Evolutionary conservation across 139 green algal genomes (phyloP), one percentile per base, ranked within the genome.

Genomic region (Chloropicon primus): DNA sequence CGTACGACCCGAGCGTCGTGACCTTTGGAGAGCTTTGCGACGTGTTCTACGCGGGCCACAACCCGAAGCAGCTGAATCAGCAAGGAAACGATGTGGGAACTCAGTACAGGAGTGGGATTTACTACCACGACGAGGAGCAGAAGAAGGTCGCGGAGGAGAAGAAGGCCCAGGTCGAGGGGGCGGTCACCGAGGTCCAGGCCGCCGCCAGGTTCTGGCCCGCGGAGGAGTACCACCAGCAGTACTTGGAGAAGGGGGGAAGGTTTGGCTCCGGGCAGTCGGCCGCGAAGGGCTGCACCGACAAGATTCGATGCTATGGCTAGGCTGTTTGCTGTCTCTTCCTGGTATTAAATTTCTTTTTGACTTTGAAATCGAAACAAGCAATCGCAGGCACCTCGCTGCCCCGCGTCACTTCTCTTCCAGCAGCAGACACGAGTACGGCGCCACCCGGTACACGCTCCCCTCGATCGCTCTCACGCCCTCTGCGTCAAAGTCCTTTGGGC

Each of bases 231-330:
- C 82, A 85, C 27, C 82, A 85, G 74, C 78, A 85, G 75, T 85
- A 85, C 72, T 41, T 85, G 2, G 82, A 79, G 22, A 80, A 80
- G 41, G 72, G 72, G 21, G 72, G 72, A 5, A 79, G 91, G 0
- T 89, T 90, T 41, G 86, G 87, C 0, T 75, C 62, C 22, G 27
- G 74, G 1, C 92, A 96, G 81, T 89, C 77, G 21, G 77, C 92
- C 0, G 82, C 82, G 0, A 96, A 96, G 78, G 87, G 87, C 5
- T 91, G 84, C 79, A 89, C 25, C 1, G 88, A 93, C 62, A 80
- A 78, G 1, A 95, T 95, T 53, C 77, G 90, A 21, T 95, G 90
- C 77, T 96, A 96, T 74, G 91, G 91, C 25, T 96, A n/a, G n/a
- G n/a, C n/a, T n/a, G n/a, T n/a, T n/a, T n/a, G n/a, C n/a, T n/a